These are phyloP conservation scores for Hyphodiscus sp. DNA, from an alignment of 2,329 filamentous ascomycete genomes.

Conservation along the genomic window DNA sequence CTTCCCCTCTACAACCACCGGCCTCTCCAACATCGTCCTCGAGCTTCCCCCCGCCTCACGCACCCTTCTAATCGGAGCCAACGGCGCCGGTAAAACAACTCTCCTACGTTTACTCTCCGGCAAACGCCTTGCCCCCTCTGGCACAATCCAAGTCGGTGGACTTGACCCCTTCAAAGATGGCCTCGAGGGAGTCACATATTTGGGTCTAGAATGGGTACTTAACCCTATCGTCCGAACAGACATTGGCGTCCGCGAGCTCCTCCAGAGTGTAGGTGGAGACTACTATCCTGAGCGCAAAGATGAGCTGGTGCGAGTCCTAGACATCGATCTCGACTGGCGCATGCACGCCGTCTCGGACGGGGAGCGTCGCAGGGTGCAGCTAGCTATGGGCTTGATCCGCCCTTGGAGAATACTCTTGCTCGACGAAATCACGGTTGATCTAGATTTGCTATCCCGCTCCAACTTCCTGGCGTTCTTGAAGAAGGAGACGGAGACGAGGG, in stretches of 20 bases:
- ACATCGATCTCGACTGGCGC: conserved; percentile 87
- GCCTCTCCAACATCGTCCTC: conserved; percentile 67
- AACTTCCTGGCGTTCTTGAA: conserved; percentile 85
- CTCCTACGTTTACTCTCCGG: conserved; percentile 86
- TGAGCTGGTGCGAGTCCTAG: conserved; percentile 79
- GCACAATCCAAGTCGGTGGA: conserved; percentile 70
- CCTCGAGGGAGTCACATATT: conserved; percentile 91
- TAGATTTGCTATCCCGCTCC: conserved; percentile 78
- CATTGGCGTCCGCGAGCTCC: conserved; percentile 82
- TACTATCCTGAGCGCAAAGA: conserved; percentile 76
- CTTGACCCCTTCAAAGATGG: conserved; percentile 88
- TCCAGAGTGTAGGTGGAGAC: conserved; percentile 80
- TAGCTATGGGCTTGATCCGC: conserved; percentile 89
- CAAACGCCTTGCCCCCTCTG: conserved; percentile 79
- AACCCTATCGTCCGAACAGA: conserved; percentile 95
- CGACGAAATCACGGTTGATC: conserved; percentile 94
- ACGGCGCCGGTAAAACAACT: conserved; percentile 95
- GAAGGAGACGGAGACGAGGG: conserved; percentile 71
- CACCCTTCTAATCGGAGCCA: conserved; percentile 89
- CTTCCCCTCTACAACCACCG: conserved; percentile 80
- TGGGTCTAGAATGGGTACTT: conserved; percentile 95
- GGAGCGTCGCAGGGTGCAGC: conserved; percentile 82
- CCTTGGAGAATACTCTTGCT: conserved; percentile 89
- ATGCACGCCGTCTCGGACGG: conserved; percentile 96
- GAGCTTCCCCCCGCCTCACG: conserved; percentile 75